A percentile compares a stretch with the other conserved stretches of the same genome.
phyloP scores from a whole-genome alignment of 306 rosid species.

The Comarum palustre region DNA sequence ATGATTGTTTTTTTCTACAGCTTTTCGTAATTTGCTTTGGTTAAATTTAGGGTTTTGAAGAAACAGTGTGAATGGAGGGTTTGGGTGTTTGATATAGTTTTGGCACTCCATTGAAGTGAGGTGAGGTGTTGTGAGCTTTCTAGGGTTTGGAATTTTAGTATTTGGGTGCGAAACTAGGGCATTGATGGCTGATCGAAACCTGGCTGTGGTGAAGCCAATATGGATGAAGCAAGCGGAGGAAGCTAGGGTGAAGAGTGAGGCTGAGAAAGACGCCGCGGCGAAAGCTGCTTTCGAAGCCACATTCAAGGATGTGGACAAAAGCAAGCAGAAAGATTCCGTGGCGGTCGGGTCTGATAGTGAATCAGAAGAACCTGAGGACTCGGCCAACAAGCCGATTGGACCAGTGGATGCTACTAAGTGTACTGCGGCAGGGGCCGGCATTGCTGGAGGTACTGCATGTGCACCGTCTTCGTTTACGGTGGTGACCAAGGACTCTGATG shows the following conservation, averaged over 20 bases:
- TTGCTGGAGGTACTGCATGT: slow-evolving; percentile 87
- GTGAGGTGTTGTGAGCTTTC: neutral
- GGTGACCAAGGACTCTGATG: slow-evolving; percentile 82
- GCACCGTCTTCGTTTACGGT: slow-evolving; percentile 72
- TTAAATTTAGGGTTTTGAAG: slow-evolving; percentile 6
- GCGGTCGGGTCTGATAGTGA: slow-evolving; percentile 74
- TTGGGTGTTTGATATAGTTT: slow-evolving; percentile 23
- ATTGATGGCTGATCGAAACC: slow-evolving; percentile 81
- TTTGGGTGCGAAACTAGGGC: slow-evolving; percentile 20
- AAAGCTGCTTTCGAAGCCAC: slow-evolving; percentile 98
- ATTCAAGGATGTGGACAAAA: slow-evolving; percentile 67
- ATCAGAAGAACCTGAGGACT: slow-evolving; percentile 75
- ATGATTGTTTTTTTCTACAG: neutral
- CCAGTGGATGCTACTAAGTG: slow-evolving; percentile 84
- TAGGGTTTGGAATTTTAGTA: slow-evolving; percentile 8
- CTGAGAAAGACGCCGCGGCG: slow-evolving; percentile 88
- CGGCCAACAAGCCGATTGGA: slow-evolving; percentile 75
- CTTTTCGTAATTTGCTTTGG: neutral
- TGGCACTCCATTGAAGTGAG: neutral
- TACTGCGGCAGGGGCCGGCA: slow-evolving; percentile 82
- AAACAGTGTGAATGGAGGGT: slow-evolving; percentile 5
- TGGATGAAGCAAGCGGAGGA: slow-evolving; percentile 99
- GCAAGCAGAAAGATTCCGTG: slow-evolving; percentile 43
- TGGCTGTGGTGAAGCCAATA: slow-evolving; percentile 62
- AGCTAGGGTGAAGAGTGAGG: slow-evolving; percentile 89